A percentile compares a stretch with the other conserved stretches of the same genome.
Evolutionary conservation across 345 rosid genomes (phyloP).

Genomic region (Populus davidiana): DNA sequence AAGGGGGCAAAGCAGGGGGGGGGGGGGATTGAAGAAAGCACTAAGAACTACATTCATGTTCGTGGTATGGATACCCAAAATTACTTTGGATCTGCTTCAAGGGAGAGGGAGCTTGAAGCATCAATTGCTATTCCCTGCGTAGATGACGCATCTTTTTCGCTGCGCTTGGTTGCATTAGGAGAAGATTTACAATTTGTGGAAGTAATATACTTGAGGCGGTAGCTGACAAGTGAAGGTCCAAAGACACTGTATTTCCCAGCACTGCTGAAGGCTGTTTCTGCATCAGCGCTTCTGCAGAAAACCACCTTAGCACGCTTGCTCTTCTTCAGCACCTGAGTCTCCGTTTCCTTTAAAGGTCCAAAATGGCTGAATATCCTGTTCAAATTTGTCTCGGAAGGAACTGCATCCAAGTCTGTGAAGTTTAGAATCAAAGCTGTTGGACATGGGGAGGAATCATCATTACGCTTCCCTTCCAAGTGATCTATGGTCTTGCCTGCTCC

Average conservation of each 20-base stretch:
- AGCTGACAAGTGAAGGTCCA: conserved; percentile 50
- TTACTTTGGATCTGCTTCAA: neutral
- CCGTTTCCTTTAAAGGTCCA: conserved; percentile 42
- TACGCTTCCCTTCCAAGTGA: conserved; percentile 16
- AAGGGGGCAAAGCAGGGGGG: neutral
- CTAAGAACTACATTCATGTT: neutral
- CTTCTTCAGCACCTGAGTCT: conserved; percentile 48
- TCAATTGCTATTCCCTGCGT: conserved; percentile 10
- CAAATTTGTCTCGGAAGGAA: conserved; percentile 45
- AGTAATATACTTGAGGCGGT: conserved; percentile 37
- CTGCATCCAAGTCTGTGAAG: conserved; percentile 41
- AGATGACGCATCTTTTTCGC: conserved; percentile 10
- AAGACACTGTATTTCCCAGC: conserved; percentile 57
- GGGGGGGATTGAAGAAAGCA: neutral
- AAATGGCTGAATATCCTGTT: conserved; percentile 52
- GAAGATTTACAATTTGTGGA: conserved; percentile 19
- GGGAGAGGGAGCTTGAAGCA: neutral
- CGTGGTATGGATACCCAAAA: neutral
- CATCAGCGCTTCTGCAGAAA: conserved; percentile 47
- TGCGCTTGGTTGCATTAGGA: conserved; percentile 13
- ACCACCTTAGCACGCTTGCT: conserved; percentile 54
- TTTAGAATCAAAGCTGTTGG: conserved; percentile 54
- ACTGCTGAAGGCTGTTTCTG: conserved; percentile 62
- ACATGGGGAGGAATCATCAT: conserved; percentile 19
- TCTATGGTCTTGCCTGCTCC: conserved; percentile 20